Evolutionary conservation across 2,329 filamentous ascomycete genomes (phyloP), one percentile per base, ranked within the genome.

Genomic region (Plenodomus tracheiphilus): DNA sequence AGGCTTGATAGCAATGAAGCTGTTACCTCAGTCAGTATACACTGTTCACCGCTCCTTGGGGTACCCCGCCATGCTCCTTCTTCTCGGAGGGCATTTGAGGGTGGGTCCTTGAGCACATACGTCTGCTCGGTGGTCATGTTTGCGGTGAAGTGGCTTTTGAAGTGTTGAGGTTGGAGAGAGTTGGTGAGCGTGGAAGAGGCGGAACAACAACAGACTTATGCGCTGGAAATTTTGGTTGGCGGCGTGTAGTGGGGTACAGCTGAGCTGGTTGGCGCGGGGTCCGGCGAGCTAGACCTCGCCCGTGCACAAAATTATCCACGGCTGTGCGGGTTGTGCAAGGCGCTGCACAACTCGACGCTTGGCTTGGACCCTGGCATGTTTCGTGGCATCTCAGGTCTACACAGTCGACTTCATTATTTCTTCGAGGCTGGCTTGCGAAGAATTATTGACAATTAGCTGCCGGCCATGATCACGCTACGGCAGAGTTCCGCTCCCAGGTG

Each of bases 1-100:
- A 70, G 93, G 94, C 91, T 99, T 99, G 86, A 99, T 91, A 76
- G 94, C 94, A 85, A 97, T 97, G 89, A 97, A 97, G 83, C 93
- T 97, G 72, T 66, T 32, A 49, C 54, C 65, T 47, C 53, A 51
- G 58, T 69, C 49, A 70, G 66, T 57, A 55, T 46, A 43, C 22
- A 10, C 32, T 53, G 54, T 67, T 59, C 57, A 62, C 59, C 58
- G 53, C 45, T 39, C 49, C 32, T 45, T 16, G 20, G 19, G 25
- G 42, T 18, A 9, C 39, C 44, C 37, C 25, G 39, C 19, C 19
- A 6, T 22, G 19, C 19, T 16, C 35, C 35, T 8, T 17, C 13
- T 17, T 37, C 10, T 18, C 11, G 8, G 18, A 21, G 17, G 22
- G 9, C 15, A 21, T 16, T n/a, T 30, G 11, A 11, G 28, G 28